Evolutionary conservation across 202 grass and related monocot genomes (phyloP), one percentile per base, ranked within the genome.

Genomic region (Panicum hallii): DNA sequence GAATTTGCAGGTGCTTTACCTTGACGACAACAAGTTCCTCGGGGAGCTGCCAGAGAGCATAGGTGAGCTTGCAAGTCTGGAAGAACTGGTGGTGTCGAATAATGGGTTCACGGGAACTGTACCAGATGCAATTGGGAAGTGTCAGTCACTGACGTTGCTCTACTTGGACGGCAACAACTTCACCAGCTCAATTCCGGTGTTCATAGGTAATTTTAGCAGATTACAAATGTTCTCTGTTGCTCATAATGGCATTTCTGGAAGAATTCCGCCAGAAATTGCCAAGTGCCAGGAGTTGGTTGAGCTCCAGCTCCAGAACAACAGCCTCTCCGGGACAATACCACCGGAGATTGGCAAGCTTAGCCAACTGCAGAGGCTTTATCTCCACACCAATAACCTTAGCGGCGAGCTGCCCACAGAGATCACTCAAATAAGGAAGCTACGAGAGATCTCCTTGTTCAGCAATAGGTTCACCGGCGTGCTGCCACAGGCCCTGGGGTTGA

Each of bases 41-140:
- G 92, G 89, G 6, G 75, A 90, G 62, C 44, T 94, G 67, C 89
- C 92, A 38, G 32, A 38, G 50, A 89, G 83, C 75, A 68, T 94
- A 5, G 69, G 82, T 5, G 80, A 68, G 57, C 76, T 87, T 6
- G 8, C 5, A 19, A 74, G 15, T 60, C 20, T 94, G 43, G 54
- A 87, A 17, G 4, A 56, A 15, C 15, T 94, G 44, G 74, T 34
- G 20, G 70, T 85, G 15, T 79, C 87, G 0, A 63, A 23, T 1
- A 94, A 94, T 32, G 11, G 79, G 40, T 80, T 94, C 20, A 79
- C 72, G 1, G 80, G 92, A 4, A 12, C 46, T 13, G 52, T 94
- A 26, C 87, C 84, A 1, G 64, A 75, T 53, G 46, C 72, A 60
- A 82, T 89, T 38, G 77, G 77, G 58, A 58, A 67, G 3, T 91